These are phyloP conservation scores for Suillus cothurnatus DNA, from an alignment of 768 basidiomycete species.

Conservation along the genomic window DNA sequence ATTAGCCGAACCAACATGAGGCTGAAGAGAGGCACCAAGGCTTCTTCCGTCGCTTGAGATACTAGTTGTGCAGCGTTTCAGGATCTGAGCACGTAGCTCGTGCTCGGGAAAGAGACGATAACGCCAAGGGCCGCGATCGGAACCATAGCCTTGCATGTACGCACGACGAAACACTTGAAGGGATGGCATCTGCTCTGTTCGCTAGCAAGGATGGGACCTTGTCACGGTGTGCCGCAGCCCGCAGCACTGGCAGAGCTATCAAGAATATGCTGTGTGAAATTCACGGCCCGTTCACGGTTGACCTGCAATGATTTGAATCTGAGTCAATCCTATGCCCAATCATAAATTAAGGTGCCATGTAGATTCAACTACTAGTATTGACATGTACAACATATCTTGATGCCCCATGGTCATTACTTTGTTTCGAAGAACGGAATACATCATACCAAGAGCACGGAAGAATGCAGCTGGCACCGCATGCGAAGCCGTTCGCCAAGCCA, in stretches of 20 bases:
- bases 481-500: too few relatives aligned
- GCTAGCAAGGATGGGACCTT: background rate
- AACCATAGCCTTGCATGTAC: background rate
- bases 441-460: too few relatives aligned
- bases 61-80: conserved; percentile 6
- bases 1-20: conserved; percentile 42
- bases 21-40: conserved; percentile 48
- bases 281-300: background rate
- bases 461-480: too few relatives aligned
- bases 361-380: too few relatives aligned
- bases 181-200: background rate
- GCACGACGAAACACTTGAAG: background rate
- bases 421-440: too few relatives aligned
- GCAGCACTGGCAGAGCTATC: background rate
- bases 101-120: conserved; percentile 41
- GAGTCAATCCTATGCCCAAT: background rate
- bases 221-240: too few relatives aligned
- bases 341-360: too few relatives aligned
- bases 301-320: background rate
- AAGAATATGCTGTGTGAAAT: background rate
- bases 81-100: conserved; percentile 39
- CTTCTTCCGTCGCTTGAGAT: conserved; percentile 17
- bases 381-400: too few relatives aligned
- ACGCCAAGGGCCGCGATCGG: conserved; percentile 18
- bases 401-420: too few relatives aligned